Percentiles rank a stretch among this genome's conserved stretches.
Evolutionary conservation across 2,329 filamentous ascomycete species (phyloP).

Genomic region (Ophiostoma tasmaniense): DNA sequence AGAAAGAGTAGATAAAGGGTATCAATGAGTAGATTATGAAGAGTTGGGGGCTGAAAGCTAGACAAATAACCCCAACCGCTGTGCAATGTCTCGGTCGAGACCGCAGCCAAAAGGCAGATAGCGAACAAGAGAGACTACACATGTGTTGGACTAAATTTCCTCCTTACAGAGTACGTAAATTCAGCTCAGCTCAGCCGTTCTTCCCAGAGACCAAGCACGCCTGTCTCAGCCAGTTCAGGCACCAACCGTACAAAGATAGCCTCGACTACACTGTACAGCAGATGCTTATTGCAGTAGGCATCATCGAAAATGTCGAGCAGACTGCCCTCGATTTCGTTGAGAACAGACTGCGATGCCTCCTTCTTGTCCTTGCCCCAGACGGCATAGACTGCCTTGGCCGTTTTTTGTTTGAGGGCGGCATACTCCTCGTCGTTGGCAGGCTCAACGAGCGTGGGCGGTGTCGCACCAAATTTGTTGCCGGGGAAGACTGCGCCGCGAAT

Average conservation of each 20-base stretch:
- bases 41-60: background rate
- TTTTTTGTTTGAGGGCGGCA: slow-evolving; percentile 44
- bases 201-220: slow-evolving; percentile 62
- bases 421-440: slow-evolving; percentile 53
- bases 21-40: background rate
- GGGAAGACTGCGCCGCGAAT: slow-evolving; percentile 77
- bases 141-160: background rate
- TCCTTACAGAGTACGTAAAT: background rate
- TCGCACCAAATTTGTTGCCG: slow-evolving; percentile 60
- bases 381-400: slow-evolving; percentile 18
- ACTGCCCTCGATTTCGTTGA: slow-evolving; percentile 51
- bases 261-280: slow-evolving; percentile 77
- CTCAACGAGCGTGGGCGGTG: slow-evolving; percentile 49
- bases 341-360: slow-evolving; percentile 26
- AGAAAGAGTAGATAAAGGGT: background rate
- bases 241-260: slow-evolving; percentile 71
- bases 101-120: background rate
- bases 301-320: slow-evolving; percentile 71
- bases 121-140: background rate
- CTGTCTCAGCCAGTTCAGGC: slow-evolving; percentile 71
- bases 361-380: slow-evolving; percentile 9
- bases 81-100: background rate
- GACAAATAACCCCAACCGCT: background rate
- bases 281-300: slow-evolving; percentile 84
- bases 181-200: slow-evolving; percentile 48